Evolutionary conservation across 352 stramenopile species (phyloP), one percentile per base, ranked within the genome.

Genomic region (Pythium guiyangense): DNA sequence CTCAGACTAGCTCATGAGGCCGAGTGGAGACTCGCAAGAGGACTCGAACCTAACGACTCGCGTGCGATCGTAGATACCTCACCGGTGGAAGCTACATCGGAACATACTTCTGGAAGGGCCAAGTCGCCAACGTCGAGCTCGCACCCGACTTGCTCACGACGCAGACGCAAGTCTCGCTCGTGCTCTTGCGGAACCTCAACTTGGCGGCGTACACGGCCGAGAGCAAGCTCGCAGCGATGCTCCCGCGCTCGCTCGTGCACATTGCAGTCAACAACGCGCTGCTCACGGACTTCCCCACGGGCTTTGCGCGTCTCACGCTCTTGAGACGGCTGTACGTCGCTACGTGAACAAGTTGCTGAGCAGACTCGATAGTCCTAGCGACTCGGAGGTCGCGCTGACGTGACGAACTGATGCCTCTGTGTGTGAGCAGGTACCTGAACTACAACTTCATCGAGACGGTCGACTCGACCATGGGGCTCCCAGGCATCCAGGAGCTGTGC

Each of bases 21-120:
- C 3, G 3, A 25, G 14, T 46, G 37, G 12, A 44, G 17, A 44
- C 37, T 44, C 3, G 37, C 17, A 10, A 34, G 29, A 18, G 29
- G 4, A 44, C 17, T 44, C 12, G 8, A 46, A 10, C 9, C 15
- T 18, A 25, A 20, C 18, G 12, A 22, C 14, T 8, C 14, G 61
- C 56, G 4, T 85, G 74, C 54, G 59, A 49, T 15, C 46, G 49
- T 61, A 8, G 17, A 11, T 35, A n/a, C 40, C 15, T 46, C 40
- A 46, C n/a, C 9, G 40, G 40, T 15, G 40, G 40, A 4, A 46
- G 40, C 40, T 46, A 46, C 40, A 25, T 46, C 17, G 40, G 40
- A 4, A 46, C 40, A 15, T 18, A 18, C 12, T 46, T 46, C 17
- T 46, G 40, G 40, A 20, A 46, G 22, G 40, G 40, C 14, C 40